Evolutionary conservation across 2,329 filamentous ascomycete genomes (phyloP).

Genomic region (Colletotrichum chrysophilum): DNA sequence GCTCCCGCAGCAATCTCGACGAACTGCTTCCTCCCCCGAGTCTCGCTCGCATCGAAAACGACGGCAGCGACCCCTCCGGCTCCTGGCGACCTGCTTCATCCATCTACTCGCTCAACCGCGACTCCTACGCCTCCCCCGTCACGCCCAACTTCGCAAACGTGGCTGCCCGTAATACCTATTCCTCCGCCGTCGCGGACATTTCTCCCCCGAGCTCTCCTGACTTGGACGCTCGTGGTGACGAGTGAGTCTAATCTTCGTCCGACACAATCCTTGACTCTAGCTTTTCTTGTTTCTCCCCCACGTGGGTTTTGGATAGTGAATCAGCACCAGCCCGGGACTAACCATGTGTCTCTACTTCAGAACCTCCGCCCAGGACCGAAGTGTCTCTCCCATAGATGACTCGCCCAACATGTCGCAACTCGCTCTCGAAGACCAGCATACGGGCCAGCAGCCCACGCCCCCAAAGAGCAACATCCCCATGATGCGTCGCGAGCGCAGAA

Average conservation of each 20-base stretch:
- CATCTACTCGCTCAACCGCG: conserved; percentile 11
- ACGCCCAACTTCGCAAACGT: conserved; percentile 21
- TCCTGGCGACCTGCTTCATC: conserved; percentile 22
- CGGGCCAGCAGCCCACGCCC: conserved; percentile 22
- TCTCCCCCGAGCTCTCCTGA: conserved; percentile 66
- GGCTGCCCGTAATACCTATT: conserved; percentile 20
- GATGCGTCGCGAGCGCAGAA: conserved; percentile 56
- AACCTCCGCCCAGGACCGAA: conserved; percentile 23
- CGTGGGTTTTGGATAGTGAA: conserved; percentile 3
- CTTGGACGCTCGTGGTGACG: conserved; percentile 35
- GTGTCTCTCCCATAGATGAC: conserved; percentile 62
- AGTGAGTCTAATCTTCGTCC: conserved; percentile 41
- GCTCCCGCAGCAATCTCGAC: conserved; percentile 4
- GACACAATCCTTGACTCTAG: background rate
- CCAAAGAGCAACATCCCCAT: conserved; percentile 53
- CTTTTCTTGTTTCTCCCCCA: conserved; percentile 13
- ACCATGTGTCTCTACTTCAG: conserved; percentile 21
- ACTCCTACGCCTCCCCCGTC: conserved; percentile 13
- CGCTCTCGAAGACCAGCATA: conserved; percentile 1
- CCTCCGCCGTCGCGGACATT: conserved; percentile 39
- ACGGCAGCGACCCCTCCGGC: background rate
- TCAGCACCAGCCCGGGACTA: conserved; percentile 5
- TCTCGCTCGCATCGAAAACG: background rate
- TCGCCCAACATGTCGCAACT: conserved; percentile 39
- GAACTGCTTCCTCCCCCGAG: conserved; percentile 3